Conservation (phyloP, 2,329 filamentous ascomycete species). For the Aspergillus piperis region DNA sequence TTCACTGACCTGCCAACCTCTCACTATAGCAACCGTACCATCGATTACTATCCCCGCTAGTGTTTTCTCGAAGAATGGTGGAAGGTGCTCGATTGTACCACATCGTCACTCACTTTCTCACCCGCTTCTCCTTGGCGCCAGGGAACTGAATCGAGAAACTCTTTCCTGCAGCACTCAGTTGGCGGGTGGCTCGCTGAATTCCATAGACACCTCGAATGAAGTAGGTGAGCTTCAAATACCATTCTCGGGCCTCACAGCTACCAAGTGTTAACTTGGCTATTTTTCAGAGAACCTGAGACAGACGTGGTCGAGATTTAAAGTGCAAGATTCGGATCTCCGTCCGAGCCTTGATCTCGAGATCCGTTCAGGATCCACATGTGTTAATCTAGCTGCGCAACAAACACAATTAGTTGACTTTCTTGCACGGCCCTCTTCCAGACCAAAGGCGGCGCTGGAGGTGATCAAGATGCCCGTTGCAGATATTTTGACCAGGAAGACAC, state of each 20-base stretch:
- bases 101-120: background rate
- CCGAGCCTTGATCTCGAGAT: background rate
- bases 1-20: background rate
- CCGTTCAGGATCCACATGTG: background rate
- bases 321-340: background rate
- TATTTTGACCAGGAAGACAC: background rate
- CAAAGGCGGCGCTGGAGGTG: background rate
- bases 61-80: background rate
- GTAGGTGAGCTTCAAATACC: background rate
- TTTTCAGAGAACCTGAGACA: conserved; percentile 1
- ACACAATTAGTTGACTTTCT: too few species aligned
- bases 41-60: background rate
- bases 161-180: background rate
- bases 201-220: background rate
- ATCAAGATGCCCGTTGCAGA: background rate
- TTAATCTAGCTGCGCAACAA: background rate
- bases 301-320: background rate
- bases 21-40: background rate
- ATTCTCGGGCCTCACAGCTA: background rate
- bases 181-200: background rate
- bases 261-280: background rate
- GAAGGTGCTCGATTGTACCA: background rate
- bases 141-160: background rate
- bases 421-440: background rate
- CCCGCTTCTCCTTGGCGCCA: background rate